Base-by-base conservation (phyloP, 2,329 filamentous ascomycete species). In the Magnaporthiopsis incrustans region DNA sequence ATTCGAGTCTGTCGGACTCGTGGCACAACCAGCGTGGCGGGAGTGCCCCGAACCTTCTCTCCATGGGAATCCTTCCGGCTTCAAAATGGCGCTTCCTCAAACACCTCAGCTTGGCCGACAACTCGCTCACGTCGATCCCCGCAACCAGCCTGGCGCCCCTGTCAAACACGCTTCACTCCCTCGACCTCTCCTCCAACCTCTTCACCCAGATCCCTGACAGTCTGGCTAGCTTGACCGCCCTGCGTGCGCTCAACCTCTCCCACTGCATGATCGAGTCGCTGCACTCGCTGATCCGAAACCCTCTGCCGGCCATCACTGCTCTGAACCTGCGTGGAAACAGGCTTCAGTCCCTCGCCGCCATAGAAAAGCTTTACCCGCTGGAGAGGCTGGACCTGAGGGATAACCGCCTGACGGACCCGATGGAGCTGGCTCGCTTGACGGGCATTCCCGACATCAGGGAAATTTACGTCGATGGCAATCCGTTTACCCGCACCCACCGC, bases 181-280 rank as follows among this genome's bases (percentile, higher is more conserved):
- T 99, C 63, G 95, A 99, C 74, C 80, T 99, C 60, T 98, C 95
- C 0, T 88, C 87, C 62, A 99, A 99, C 72, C 85, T 97, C 38
- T 96, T 99, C 75, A 88, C 87, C n/a, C 91, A 97, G 74, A 89
- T 98, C 63, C 95, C 95, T 1, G 95, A 98, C 74, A 95, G 91
- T 70, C 79, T 99, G 65, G 89, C 93, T 15, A 90, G 86, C 12
- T 80, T 99, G 65, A 92, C 92, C 26, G 89, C 92, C 33, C 83
- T 99, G n/a, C 88, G 93, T 68, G 93, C 95, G 30, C 79, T 99
- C 63, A 98, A 99, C 71, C 82, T 99, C 32, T 96, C 94, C 4
- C 90, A 96, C 71, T 98, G 94, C 81, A 97, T 98, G 93, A 98
- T 99, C 67, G 91, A 94, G 70, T 95, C 92, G 22, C 81, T 99